Evolutionary conservation across 83 land plant genomes (phyloP).

Genomic region (Diphasiastrum complanatum): DNA sequence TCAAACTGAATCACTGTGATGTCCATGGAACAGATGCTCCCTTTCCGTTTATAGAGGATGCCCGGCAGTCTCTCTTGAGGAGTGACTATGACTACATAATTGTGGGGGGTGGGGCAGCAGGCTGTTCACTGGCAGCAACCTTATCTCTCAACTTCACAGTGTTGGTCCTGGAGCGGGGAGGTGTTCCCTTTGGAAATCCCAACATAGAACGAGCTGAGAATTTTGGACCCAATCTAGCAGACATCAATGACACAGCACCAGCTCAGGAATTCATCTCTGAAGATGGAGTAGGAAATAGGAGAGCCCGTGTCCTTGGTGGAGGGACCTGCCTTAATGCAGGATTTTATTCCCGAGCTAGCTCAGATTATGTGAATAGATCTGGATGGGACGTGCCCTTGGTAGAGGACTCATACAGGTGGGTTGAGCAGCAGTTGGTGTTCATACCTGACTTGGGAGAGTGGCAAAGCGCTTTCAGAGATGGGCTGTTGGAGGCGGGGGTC

Average conservation of each 20-base stretch:
- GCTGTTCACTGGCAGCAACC: slow-evolving; percentile 9
- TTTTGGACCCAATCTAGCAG: slow-evolving; percentile 24
- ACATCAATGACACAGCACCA: slow-evolving; percentile 33
- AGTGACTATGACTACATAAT: slow-evolving; percentile 15
- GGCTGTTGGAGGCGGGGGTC: slow-evolving; percentile 56
- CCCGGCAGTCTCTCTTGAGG: too few species aligned
- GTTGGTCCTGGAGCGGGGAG: slow-evolving; percentile 4
- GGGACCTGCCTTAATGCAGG: slow-evolving; percentile 82
- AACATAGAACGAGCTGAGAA: not conserved
- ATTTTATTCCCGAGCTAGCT: slow-evolving; percentile 66
- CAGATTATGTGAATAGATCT: slow-evolving; percentile 23
- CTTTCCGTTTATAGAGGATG: too few species aligned
- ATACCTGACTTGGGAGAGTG: slow-evolving; percentile 42
- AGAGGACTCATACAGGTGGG: slow-evolving; percentile 61
- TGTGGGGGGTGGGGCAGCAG: slow-evolving; percentile 14
- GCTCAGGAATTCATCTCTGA: slow-evolving; percentile 70
- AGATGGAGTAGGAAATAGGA: slow-evolving; percentile 66
- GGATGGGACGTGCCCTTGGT: slow-evolving; percentile 61
- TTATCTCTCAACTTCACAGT: not conserved
- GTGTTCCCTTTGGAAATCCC: slow-evolving; percentile 1
- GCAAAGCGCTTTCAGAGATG: slow-evolving; percentile 60
- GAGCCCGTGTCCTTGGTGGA: slow-evolving; percentile 88
- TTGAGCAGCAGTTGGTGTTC: slow-evolving; percentile 49
- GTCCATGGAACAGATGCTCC: too few species aligned
- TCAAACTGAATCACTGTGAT: too few species aligned